Percentiles rank a stretch among this genome's conserved stretches.
Evolutionary conservation across 2,329 filamentous ascomycete genomes (phyloP).

Genomic region (Fusarium longipes): DNA sequence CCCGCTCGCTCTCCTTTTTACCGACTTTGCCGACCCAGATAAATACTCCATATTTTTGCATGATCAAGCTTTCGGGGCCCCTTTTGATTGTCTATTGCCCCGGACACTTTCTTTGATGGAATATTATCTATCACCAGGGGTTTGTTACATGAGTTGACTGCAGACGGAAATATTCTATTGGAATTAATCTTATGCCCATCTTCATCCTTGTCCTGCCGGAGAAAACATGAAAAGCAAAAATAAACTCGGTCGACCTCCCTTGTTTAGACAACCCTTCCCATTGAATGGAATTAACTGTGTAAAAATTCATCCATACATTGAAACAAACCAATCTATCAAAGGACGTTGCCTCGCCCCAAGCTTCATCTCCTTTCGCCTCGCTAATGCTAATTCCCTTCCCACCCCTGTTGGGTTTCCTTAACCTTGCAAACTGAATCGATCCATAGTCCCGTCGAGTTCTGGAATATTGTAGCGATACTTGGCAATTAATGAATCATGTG

Average conservation of each 20-base stretch:
- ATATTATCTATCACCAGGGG: not conserved
- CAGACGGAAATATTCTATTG: slow-evolving; percentile 16
- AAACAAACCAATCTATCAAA: slow-evolving; percentile 15
- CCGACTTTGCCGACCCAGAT: slow-evolving; percentile 1
- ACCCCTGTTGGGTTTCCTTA: slow-evolving; percentile 1
- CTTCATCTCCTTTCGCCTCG: slow-evolving; percentile 16
- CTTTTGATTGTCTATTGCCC: slow-evolving; percentile 23
- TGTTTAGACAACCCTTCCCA: not conserved
- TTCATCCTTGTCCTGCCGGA: slow-evolving; percentile 14
- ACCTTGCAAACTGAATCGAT: slow-evolving; percentile 7
- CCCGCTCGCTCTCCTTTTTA: slow-evolving; percentile 8
- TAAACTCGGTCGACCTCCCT: slow-evolving; percentile 8
- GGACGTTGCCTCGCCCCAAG: slow-evolving; percentile 1
- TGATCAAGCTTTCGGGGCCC: slow-evolving; percentile 28
- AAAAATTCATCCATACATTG: not conserved
- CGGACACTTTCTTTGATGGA: not conserved
- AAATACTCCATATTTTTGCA: slow-evolving; percentile 26
- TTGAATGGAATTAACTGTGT: not conserved
- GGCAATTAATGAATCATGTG: slow-evolving; percentile 13
- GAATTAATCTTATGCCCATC: slow-evolving; percentile 6
- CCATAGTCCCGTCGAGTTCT: slow-evolving; percentile 14
- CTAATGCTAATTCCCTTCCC: slow-evolving; percentile 10
- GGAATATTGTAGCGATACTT: slow-evolving; percentile 6
- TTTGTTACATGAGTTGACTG: slow-evolving; percentile 9
- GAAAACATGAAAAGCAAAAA: slow-evolving; percentile 2